Percentiles rank a stretch among this genome's conserved stretches.
Evolutionary conservation across 352 stramenopile species (phyloP).

Genomic region (Globisporangium cystogenes): DNA sequence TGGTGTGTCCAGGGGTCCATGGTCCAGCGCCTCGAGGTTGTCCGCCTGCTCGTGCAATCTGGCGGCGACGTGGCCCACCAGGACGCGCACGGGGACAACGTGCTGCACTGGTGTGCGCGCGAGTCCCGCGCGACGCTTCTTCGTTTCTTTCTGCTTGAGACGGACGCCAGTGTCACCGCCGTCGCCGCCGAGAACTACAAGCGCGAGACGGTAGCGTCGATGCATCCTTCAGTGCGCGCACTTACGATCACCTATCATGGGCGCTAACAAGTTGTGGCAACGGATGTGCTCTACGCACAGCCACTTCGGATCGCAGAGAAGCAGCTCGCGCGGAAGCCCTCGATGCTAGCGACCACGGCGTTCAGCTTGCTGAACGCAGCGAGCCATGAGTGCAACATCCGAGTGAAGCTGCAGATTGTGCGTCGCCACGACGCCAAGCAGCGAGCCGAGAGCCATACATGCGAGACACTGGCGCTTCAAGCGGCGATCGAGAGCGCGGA

Average conservation of each 20-base stretch:
- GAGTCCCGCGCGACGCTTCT: slow-evolving; percentile 39
- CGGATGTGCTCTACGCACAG: slow-evolving; percentile 7
- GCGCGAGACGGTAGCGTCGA: slow-evolving; percentile 32
- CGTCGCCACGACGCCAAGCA: slow-evolving; percentile 25
- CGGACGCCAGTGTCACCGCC: slow-evolving; percentile 40
- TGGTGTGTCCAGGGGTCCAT: slow-evolving; percentile 20
- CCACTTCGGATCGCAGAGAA: slow-evolving; percentile 55
- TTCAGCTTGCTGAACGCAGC: slow-evolving; percentile 37
- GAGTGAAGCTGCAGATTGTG: slow-evolving; percentile 53
- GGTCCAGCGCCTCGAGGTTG: slow-evolving; percentile 35
- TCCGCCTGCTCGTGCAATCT: slow-evolving; percentile 38
- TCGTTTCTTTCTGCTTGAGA: slow-evolving; percentile 54
- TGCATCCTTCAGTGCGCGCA: too few species aligned
- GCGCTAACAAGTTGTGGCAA: not conserved
- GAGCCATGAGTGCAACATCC: slow-evolving; percentile 48
- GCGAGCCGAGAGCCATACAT: slow-evolving; percentile 4
- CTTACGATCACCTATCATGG: not conserved
- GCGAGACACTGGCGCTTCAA: slow-evolving; percentile 24
- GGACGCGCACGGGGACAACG: slow-evolving; percentile 61
- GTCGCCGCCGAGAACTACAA: slow-evolving; percentile 50
- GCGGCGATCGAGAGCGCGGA: slow-evolving; percentile 21
- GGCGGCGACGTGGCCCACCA: slow-evolving; percentile 33
- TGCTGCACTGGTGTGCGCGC: slow-evolving; percentile 65
- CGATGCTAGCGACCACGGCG: slow-evolving; percentile 22
- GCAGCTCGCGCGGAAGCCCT: slow-evolving; percentile 19